phyloP scores from a whole-genome alignment of 2,329 filamentous ascomycete genomes.

The Apiospora arundinis region DNA sequence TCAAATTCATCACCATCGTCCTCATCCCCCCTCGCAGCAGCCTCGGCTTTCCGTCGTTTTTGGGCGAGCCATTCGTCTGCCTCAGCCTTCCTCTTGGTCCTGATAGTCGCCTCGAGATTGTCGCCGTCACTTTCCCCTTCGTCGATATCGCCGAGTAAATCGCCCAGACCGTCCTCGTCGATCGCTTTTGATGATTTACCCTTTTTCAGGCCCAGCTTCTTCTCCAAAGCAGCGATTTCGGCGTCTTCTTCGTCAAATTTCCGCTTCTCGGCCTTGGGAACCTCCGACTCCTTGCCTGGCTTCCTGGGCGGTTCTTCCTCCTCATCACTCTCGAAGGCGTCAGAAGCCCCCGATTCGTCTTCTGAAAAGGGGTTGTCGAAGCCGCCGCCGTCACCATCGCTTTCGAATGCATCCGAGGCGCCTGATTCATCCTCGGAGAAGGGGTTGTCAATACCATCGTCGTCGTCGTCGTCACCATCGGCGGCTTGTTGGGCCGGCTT shows the following conservation, averaged over 20 bases:
- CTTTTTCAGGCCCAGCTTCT: constrained; percentile 81
- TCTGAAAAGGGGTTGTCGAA: constrained; percentile 26
- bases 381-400: constrained; percentile 28
- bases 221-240: constrained; percentile 87
- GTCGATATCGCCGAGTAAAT: constrained; percentile 74
- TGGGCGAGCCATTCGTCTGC: constrained; percentile 66
- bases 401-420: constrained; percentile 21
- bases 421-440: constrained; percentile 20
- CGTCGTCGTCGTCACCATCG: constrained; percentile 29
- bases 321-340: constrained; percentile 26
- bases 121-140: constrained; percentile 51
- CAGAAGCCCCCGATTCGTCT: constrained; percentile 19
- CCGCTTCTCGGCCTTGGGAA: constrained; percentile 53
- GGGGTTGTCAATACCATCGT: constrained; percentile 22
- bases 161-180: constrained; percentile 82
- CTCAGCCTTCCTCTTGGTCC: constrained; percentile 65
- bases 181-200: constrained; percentile 72
- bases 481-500: constrained; percentile 23
- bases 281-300: constrained; percentile 24
- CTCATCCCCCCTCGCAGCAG: constrained; percentile 30
- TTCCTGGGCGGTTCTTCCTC: constrained; percentile 20
- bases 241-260: constrained; percentile 81
- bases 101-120: constrained; percentile 56
- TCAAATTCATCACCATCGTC: constrained; percentile 45
- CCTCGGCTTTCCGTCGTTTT: constrained; percentile 58